These are phyloP conservation scores for Seminavis robusta DNA, from an alignment of 108 stramenopile species.

Conservation along the genomic window DNA sequence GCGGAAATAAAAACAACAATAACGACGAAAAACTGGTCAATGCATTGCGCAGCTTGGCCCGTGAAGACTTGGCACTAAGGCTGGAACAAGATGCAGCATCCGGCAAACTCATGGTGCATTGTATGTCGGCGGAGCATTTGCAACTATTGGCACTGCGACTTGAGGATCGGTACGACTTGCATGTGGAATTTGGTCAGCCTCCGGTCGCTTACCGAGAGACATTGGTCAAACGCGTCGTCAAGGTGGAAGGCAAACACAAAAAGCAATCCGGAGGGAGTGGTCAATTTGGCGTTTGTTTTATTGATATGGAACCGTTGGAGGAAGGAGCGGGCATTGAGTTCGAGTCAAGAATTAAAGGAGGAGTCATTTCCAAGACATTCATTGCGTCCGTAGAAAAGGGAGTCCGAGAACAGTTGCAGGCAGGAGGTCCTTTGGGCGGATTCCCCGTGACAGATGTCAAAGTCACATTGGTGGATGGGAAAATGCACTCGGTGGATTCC, in stretches of 20 bases:
- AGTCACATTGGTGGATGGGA: constrained; percentile 27
- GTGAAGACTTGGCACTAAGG: constrained; percentile 29
- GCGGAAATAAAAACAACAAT: constrained; percentile 12
- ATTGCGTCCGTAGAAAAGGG: constrained; percentile 35
- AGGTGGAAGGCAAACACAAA: constrained; percentile 28
- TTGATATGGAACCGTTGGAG: constrained; percentile 29
- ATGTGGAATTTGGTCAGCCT: constrained; percentile 19
- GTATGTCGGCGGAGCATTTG: constrained; percentile 28
- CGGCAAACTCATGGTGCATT: constrained; percentile 17
- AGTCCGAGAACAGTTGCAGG: constrained; percentile 25
- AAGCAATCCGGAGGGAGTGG: constrained; percentile 33
- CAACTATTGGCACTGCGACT: constrained; percentile 20
- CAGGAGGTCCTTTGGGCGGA: constrained; percentile 27
- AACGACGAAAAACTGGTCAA: constrained; percentile 25
- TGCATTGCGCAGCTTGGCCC: constrained; percentile 16
- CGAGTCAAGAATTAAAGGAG: constrained; percentile 26
- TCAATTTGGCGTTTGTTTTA: constrained; percentile 34
- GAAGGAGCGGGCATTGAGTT: constrained; percentile 28
- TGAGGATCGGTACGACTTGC: constrained; percentile 27
- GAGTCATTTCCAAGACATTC: constrained; percentile 32
- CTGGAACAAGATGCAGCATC: constrained; percentile 14
- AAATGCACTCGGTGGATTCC: constrained; percentile 32
- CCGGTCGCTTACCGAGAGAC: constrained; percentile 31
- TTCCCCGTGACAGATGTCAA: constrained; percentile 32
- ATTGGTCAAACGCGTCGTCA: constrained; percentile 6